Percentiles rank a stretch among this genome's conserved stretches.
phyloP scores from a whole-genome alignment of 75 land plant species.

The Sequoiadendron giganteum region DNA sequence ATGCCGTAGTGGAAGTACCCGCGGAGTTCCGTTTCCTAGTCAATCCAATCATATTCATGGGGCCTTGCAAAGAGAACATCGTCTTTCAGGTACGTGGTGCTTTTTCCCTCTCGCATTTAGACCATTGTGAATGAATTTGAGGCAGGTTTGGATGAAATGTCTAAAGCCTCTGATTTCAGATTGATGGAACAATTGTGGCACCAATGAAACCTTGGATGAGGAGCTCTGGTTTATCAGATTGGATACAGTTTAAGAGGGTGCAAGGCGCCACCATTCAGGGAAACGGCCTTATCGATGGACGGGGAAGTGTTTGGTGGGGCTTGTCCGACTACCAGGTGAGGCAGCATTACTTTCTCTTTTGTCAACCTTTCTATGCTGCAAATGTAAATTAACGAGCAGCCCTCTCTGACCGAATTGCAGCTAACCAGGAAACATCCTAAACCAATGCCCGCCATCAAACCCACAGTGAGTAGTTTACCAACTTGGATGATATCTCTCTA shows the following conservation, averaged over 20 bases:
- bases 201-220: slow-evolving; percentile 21
- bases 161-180: background rate
- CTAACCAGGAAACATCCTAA: background rate
- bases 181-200: slow-evolving; percentile 45
- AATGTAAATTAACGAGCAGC: background rate
- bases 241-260: slow-evolving; percentile 37
- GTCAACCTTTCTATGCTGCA: no score
- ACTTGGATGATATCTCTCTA: no score
- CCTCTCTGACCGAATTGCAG: background rate
- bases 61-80: slow-evolving; percentile 40
- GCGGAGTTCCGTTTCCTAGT: slow-evolving; percentile 30
- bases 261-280: slow-evolving; percentile 26
- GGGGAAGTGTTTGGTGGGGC: slow-evolving; percentile 40
- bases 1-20: slow-evolving; percentile 31
- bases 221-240: slow-evolving; percentile 19
- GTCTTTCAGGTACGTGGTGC: slow-evolving; percentile 31
- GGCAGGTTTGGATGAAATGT: background rate
- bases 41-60: slow-evolving; percentile 29
- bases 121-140: background rate
- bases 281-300: slow-evolving; percentile 29
- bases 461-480: slow-evolving; percentile 7
- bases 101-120: no score
- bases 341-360: background rate
- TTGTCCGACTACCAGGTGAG: background rate
- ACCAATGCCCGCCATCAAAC: slow-evolving; percentile 1